These are phyloP conservation scores for Besnoitia besnoiti DNA, from an alignment of 169 alveolate species.

Conservation along the genomic window DNA sequence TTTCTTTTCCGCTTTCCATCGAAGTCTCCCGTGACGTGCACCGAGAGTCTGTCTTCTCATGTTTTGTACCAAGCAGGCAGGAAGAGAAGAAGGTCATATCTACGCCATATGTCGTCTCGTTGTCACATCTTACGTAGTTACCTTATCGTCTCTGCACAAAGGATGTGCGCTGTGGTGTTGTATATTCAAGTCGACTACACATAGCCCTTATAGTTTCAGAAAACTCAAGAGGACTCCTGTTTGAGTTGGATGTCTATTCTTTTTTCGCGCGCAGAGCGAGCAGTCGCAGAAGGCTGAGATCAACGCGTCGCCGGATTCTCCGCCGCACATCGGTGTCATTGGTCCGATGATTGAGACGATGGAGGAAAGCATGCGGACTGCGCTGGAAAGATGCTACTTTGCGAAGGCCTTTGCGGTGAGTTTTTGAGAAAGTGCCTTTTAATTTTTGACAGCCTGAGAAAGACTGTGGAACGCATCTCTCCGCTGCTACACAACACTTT, in stretches of 20 bases:
- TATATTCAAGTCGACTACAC: too few species aligned
- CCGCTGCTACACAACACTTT: too few species aligned
- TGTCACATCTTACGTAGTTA: too few species aligned
- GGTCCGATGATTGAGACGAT: constrained; percentile 9
- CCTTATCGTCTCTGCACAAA: too few species aligned
- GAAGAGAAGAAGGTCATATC: background rate
- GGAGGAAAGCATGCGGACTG: background rate
- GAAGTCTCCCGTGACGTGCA: too few species aligned
- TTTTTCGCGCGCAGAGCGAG: background rate
- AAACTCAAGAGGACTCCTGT: too few species aligned
- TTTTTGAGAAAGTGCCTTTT: background rate
- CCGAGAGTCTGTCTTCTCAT: too few species aligned
- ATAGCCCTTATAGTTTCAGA: too few species aligned
- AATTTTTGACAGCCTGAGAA: background rate
- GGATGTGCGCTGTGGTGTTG: too few species aligned
- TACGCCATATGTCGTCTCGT: background rate
- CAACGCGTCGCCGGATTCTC: background rate
- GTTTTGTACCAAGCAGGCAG: background rate
- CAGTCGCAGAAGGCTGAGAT: background rate
- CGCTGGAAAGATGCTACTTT: background rate
- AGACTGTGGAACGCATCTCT: too few species aligned
- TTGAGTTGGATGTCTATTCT: too few species aligned
- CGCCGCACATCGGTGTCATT: constrained; percentile 1
- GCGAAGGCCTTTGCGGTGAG: background rate
- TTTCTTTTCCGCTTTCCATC: too few species aligned